Evolutionary conservation across 208 protist species (phyloP), one percentile per base, ranked within the genome.

Genomic region (Leishmania braziliensis): DNA sequence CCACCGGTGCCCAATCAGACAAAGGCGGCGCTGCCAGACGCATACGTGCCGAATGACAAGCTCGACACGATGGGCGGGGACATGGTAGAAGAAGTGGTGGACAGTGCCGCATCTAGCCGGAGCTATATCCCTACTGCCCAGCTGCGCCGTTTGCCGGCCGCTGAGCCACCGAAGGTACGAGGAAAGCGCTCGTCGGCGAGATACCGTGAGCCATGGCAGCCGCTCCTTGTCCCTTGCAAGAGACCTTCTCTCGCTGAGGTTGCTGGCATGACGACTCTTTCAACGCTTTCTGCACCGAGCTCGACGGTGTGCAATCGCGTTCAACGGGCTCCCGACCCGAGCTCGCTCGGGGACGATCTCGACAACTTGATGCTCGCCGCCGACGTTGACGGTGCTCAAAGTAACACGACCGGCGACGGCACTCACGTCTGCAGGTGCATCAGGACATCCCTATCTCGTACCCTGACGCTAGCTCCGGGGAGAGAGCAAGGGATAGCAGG

Each of bases 121-220:
- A 81, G 72, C 50, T 80, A 78, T 62, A 29, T 78, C 1, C 77
- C 60, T 23, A 46, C 75, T 2, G 48, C 50, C 14, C 72, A 76
- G 36, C 58, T 63, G 71, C 71, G 66, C 53, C 12, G 33, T 18
- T 46, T 33, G 48, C 46, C 20, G 66, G 33, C n/a, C 2, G 20
- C 33, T 8, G 29, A 54, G 5, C 46, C 60, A n/a, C 48, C 60
- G 8, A 69, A 73, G 60, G 29, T n/a, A 4, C 29, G 3, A 5
- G 39, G 53, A 39, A 74, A 66, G 33, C 48, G 56, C 39, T 54
- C 76, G 3, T 80, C 84, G 46, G 50, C 75, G n/a, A 62, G 77
- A 2, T 87, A 87, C 75, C 77, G 63, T 53, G 84, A 87, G 63
- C 84, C 84, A 18, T 87, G 84, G 79, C 84, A 87, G 70, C 84